These are phyloP conservation scores for Aspergillus awamori DNA, from an alignment of 2,329 filamentous ascomycete genomes.

Conservation along the genomic window DNA sequence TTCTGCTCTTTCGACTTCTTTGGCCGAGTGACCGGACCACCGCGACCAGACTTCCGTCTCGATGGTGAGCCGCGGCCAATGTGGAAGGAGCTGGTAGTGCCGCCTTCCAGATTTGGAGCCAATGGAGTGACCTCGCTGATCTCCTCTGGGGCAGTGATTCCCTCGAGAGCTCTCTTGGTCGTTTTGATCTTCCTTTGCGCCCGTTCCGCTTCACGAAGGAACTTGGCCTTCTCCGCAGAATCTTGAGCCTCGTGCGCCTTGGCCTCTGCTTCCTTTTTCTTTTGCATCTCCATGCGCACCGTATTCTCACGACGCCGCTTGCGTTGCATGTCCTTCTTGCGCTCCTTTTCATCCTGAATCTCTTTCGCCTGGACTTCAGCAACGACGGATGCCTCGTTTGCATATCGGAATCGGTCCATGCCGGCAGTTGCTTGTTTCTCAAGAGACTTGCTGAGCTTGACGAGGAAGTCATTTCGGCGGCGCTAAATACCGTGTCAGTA, in stretches of 20 bases:
- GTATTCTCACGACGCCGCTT: conserved; percentile 95
- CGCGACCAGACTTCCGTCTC: conserved; percentile 58
- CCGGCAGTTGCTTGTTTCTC: conserved; percentile 69
- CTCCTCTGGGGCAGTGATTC: conserved; percentile 75
- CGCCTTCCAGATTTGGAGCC: conserved; percentile 80
- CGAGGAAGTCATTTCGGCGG: conserved; percentile 58
- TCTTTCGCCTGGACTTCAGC: conserved; percentile 88
- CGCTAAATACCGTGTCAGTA: conserved; percentile 52
- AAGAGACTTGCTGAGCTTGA: conserved; percentile 63
- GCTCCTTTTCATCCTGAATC: conserved; percentile 92
- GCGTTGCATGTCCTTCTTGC: conserved; percentile 99
- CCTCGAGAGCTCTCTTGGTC: conserved; percentile 83
- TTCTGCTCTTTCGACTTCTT: conserved; percentile 85
- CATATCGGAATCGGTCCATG: conserved; percentile 73
- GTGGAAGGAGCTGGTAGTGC: conserved; percentile 82
- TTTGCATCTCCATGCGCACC: conserved; percentile 82
- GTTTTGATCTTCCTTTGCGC: conserved; percentile 91
- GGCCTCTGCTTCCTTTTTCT: conserved; percentile 77
- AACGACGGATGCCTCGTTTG: conserved; percentile 78
- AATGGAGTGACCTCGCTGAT: conserved; percentile 70
- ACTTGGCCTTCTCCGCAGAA: conserved; percentile 77
- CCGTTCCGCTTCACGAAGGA: conserved; percentile 82
- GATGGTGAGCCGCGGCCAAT: conserved; percentile 59
- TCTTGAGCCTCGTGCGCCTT: conserved; percentile 78
- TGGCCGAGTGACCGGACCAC: conserved; percentile 60